Evolutionary conservation across 768 basidiomycete species (phyloP), one percentile per base, ranked within the genome.

Genomic region (Galerina marginata): DNA sequence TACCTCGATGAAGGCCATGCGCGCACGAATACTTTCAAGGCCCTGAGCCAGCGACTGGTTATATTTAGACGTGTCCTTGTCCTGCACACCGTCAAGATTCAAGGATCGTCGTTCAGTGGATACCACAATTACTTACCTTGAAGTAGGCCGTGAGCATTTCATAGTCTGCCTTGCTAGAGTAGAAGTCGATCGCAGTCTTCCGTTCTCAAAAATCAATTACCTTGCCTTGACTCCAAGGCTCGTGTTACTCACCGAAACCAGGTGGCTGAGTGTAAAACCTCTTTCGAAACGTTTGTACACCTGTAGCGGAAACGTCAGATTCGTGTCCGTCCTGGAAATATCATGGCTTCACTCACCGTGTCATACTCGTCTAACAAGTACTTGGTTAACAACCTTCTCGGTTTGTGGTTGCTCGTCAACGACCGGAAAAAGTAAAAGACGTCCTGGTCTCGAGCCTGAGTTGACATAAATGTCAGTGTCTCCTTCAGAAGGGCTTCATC

Each of bases 351-450:
- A 74, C 85, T 64, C 67, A 89, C 90, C 14, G 61, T 63, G 55
- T 86, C 81, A 69, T 87, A 93, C 67, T 92, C 82, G 33, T 85
- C 79, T 75, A 85, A 81, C 76, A 92, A 86, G 73, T 87, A 90
- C 39, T 81, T 67, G 4, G 80, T 81, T 44, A 88, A 70, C 51
- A 75, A 71, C 51, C 86, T 77, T 44, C 87, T 79, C 4, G 86
- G 79, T 54, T 74, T 71, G 48, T 75, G 69, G 75, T 95, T 95
- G 38, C 42, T 62, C 15, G 79, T 72, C 6, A 92, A 75, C 6
- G 84, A 86, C 37, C 70, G 70, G 74, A 91, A 82, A 76, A 88
- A 90, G 68, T 83, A 83, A 3, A 82, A 59, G 29, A 88, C 71
- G 63, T 92, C 89, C 66, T 89, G 83, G 56, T 82, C 81, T 59